Percentiles rank a stretch among this genome's conserved stretches.
Evolutionary conservation across 768 basidiomycete genomes (phyloP).

Genomic region (Collybia sordida): DNA sequence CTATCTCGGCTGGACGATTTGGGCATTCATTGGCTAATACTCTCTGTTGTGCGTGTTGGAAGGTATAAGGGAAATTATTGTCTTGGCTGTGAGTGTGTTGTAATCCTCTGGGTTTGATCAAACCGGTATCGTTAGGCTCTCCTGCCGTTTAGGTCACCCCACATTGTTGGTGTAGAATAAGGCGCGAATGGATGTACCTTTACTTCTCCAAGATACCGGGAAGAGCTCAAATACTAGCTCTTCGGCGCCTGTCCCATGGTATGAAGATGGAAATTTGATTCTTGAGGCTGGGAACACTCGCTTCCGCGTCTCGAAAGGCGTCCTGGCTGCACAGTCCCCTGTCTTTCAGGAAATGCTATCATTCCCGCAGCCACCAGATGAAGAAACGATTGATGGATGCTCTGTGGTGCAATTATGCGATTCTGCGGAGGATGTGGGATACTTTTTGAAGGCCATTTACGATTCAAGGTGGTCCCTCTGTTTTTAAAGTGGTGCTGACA

Average conservation of each 20-base stretch:
- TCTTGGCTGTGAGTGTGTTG: no score
- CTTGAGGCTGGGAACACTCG: conserved; percentile 31
- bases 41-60: no score
- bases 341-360: conserved; percentile 40
- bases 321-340: conserved; percentile 30
- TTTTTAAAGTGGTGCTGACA: neutral
- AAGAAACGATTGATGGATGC: conserved; percentile 27
- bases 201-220: no score
- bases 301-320: conserved; percentile 35
- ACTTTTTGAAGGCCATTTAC: conserved; percentile 34
- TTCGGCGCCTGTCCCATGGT: conserved; percentile 19
- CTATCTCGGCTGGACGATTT: no score
- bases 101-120: no score
- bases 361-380: conserved; percentile 30
- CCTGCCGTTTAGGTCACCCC: no score
- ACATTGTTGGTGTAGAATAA: no score
- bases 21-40: no score
- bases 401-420: conserved; percentile 34
- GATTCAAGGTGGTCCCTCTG: conserved; percentile 25
- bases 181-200: no score
- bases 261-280: conserved; percentile 40
- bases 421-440: conserved; percentile 28
- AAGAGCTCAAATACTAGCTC: no score
- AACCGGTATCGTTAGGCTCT: no score
- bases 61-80: no score